A percentile compares a stretch with the other conserved stretches of the same genome.
phyloP scores from a whole-genome alignment of 495 filamentous ascomycete genomes.

The Platismatia glauca region DNA sequence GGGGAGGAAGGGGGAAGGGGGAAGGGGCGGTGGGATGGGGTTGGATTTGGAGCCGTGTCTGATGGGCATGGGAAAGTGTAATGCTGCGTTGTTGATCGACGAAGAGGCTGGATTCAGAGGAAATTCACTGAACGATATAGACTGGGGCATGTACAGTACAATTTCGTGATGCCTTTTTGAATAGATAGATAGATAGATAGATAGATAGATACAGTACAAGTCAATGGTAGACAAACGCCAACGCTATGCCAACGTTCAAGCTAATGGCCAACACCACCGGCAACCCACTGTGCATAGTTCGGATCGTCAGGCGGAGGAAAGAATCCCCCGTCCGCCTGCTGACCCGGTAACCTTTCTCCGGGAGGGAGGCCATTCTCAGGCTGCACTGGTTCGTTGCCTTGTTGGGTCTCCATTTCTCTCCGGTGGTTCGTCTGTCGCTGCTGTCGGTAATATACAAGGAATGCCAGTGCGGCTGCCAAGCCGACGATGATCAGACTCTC shows the following conservation, averaged over 20 bases:
- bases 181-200: no score
- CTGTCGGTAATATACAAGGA: conserved; percentile 75
- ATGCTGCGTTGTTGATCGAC: no score
- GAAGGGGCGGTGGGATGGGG: no score
- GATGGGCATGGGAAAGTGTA: no score
- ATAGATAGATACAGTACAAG: no score
- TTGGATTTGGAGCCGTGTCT: no score
- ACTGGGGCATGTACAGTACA: no score
- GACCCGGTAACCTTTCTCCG: conserved; percentile 31
- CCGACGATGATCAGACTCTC: conserved; percentile 80
- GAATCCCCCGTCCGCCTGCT: conserved; percentile 50
- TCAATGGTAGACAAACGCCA: background rate
- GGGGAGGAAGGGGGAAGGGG: no score
- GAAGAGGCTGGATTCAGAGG: no score
- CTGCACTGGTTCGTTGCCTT: conserved; percentile 15
- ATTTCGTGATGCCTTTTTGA: no score
- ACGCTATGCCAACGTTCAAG: background rate
- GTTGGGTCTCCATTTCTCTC: conserved; percentile 34
- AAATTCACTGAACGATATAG: no score
- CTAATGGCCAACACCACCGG: conserved; percentile 69
- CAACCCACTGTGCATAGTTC: conserved; percentile 63
- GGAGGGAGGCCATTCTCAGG: conserved; percentile 10
- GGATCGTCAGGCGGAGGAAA: conserved; percentile 67
- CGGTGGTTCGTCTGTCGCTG: conserved; percentile 56
- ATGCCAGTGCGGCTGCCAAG: conserved; percentile 62